Conservation (phyloP, 2,329 filamentous ascomycete genomes). For the Xylaria arbuscula region DNA sequence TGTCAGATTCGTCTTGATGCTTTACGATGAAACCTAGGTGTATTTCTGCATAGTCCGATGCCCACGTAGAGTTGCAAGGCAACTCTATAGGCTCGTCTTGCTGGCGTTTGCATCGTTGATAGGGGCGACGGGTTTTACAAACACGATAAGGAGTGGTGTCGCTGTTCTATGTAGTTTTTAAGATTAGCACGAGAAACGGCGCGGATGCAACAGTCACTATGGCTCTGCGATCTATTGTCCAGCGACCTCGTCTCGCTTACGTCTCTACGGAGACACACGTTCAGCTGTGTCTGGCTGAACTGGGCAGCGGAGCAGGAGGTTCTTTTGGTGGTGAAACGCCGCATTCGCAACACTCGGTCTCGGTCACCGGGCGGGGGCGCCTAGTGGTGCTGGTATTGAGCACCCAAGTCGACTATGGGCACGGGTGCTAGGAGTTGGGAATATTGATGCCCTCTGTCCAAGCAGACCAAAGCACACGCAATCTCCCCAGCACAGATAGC, state of each 20-base stretch:
- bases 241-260: slow-evolving; percentile 7
- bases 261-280: not conserved
- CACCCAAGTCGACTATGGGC: no score
- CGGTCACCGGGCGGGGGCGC: not conserved
- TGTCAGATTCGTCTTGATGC: slow-evolving; percentile 32
- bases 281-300: not conserved
- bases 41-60: slow-evolving; percentile 36
- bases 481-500: slow-evolving; percentile 38
- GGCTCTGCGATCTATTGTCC: not conserved
- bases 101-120: not conserved
- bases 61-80: slow-evolving; percentile 37
- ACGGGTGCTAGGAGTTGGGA: slow-evolving; percentile 35
- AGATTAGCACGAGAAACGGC: not conserved
- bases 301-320: not conserved
- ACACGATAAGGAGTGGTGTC: not conserved
- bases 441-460: slow-evolving; percentile 35
- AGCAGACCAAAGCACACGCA: slow-evolving; percentile 27
- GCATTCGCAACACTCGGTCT: not conserved
- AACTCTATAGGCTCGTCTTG: slow-evolving; percentile 31
- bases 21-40: slow-evolving; percentile 40
- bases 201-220: not conserved
- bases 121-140: not conserved
- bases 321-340: not conserved
- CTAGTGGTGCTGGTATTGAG: not conserved
- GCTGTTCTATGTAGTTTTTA: not conserved